Conservation (phyloP, 2,329 filamentous ascomycete genomes). For the Calonectria multiphialidica region DNA sequence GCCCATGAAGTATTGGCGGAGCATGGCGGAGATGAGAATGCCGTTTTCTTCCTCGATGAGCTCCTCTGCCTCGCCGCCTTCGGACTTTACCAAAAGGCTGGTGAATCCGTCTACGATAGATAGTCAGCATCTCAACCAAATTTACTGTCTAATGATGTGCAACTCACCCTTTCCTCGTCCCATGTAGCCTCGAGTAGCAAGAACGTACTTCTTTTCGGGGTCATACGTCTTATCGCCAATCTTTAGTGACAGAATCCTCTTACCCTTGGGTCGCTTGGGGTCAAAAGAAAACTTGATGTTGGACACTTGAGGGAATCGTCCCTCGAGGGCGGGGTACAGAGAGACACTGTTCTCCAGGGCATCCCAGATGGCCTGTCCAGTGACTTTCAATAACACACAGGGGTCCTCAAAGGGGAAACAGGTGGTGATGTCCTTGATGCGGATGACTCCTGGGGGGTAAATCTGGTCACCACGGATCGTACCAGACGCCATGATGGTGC, state of each 20-base stretch:
- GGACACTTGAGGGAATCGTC: constrained; percentile 86
- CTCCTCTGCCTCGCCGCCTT: constrained; percentile 82
- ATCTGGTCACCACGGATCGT: constrained; percentile 91
- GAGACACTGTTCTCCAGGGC: constrained; percentile 88
- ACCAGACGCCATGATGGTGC: constrained; percentile 85
- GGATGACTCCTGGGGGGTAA: constrained; percentile 83
- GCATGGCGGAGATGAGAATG: constrained; percentile 85
- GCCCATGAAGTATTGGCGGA: constrained; percentile 92
- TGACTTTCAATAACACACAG: constrained; percentile 80
- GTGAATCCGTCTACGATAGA: constrained; percentile 75
- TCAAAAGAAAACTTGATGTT: constrained; percentile 84
- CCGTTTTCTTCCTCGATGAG: constrained; percentile 89
- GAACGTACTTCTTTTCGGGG: constrained; percentile 72
- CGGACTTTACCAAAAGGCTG: constrained; percentile 78
- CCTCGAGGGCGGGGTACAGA: constrained; percentile 85
- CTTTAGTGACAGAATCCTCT: constrained; percentile 72
- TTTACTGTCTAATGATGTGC: background rate
- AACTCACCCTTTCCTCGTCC: constrained; percentile 76
- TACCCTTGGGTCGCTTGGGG: constrained; percentile 68
- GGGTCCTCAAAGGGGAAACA: constrained; percentile 96
- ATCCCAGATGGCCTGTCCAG: constrained; percentile 79
- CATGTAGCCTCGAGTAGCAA: constrained; percentile 92
- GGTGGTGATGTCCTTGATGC: constrained; percentile 85
- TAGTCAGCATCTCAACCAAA: constrained; percentile 20
- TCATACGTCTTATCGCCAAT: constrained; percentile 74